Evolutionary conservation across 2,329 filamentous ascomycete species (phyloP).

Genomic region (Neofusicoccum parvum): DNA sequence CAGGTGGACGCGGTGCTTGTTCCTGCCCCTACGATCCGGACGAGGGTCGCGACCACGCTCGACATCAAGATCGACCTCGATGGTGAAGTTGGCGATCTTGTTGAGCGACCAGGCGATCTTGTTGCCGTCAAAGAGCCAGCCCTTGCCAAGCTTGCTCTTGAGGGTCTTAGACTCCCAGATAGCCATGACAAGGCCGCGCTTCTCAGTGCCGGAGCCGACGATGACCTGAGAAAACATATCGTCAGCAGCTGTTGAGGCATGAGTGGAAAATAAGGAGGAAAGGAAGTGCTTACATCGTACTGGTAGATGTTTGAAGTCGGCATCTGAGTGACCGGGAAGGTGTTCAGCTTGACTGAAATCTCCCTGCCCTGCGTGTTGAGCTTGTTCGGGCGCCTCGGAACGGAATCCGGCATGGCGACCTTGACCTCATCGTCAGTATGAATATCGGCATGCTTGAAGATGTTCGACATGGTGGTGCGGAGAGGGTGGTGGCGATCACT

Average conservation of each 20-base stretch:
- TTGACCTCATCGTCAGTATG: conserved; percentile 22
- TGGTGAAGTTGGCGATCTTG: conserved; percentile 33
- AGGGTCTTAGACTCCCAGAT: conserved; percentile 71
- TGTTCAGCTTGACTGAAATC: conserved; percentile 63
- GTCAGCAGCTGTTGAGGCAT: conserved; percentile 14
- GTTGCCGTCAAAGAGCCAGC: conserved; percentile 79
- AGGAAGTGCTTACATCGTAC: conserved; percentile 70
- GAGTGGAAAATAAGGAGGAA: not conserved
- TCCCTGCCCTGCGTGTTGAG: conserved; percentile 44
- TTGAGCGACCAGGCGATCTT: conserved; percentile 74
- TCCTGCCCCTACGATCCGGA: conserved; percentile 32
- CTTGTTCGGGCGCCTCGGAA: conserved; percentile 39
- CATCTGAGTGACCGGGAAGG: conserved; percentile 67
- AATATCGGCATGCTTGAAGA: not conserved
- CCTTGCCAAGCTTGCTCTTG: conserved; percentile 55
- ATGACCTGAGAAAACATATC: conserved; percentile 55
- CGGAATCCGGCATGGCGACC: conserved; percentile 29
- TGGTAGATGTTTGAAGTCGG: conserved; percentile 70
- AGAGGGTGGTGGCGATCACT: not conserved
- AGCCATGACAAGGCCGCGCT: conserved; percentile 69
- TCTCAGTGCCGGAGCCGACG: conserved; percentile 65
- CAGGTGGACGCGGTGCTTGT: conserved; percentile 64
- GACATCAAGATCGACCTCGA: conserved; percentile 72
- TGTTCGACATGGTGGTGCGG: not conserved
- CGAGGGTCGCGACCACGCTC: conserved; percentile 53